Evolutionary conservation across 768 basidiomycete species (phyloP), one percentile per base, ranked within the genome.

Genomic region (Lentinula edodes): DNA sequence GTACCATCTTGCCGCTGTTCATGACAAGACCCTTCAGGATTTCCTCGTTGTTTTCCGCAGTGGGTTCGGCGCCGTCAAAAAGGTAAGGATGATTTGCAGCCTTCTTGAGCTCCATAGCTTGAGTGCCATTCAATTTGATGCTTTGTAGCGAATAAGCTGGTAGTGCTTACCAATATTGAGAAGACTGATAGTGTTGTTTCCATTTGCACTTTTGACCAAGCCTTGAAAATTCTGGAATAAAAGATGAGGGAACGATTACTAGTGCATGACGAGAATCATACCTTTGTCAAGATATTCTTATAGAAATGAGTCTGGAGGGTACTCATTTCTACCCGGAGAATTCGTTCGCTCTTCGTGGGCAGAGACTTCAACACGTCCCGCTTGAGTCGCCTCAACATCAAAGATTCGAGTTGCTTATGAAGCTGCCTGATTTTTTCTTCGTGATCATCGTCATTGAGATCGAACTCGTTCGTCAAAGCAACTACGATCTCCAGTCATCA

Each of bases 61-160:
- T 75, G 3, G 78, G 75, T 74, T 98, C 97, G 20, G 94, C 97
- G 32, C 97, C 97, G 57, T 99, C 97, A 68, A 98, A 98, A 2
- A 99, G 84, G 73, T 90, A 99, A 1, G 97, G 97, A 69, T 99
- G 97, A 70, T 98, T 98, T 32, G 93, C 94, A 1, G 95, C 95
- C 74, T 99, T 98, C 81, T 98, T 98, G 54, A 98, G 80, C 72
- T 98, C 97, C 95, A 99, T 97, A 0, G 96, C 96, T 90, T 64
- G 35, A 57, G 48, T 36, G 57, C 3, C 20, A 32, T 53, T 36
- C 65, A 56, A 60, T 46, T 32, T 58, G n/a, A 60, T 64, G 52
- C 34, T 32, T 45, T 32, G 38, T 58, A 56, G 35, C 38, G 34
- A 32, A 51, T 28, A 28, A 28, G 28, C 28, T 28, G 13, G 46